Evolutionary conservation across 768 basidiomycete species (phyloP), one percentile per base, ranked within the genome.

Genomic region (Rhodotorula paludigena): DNA sequence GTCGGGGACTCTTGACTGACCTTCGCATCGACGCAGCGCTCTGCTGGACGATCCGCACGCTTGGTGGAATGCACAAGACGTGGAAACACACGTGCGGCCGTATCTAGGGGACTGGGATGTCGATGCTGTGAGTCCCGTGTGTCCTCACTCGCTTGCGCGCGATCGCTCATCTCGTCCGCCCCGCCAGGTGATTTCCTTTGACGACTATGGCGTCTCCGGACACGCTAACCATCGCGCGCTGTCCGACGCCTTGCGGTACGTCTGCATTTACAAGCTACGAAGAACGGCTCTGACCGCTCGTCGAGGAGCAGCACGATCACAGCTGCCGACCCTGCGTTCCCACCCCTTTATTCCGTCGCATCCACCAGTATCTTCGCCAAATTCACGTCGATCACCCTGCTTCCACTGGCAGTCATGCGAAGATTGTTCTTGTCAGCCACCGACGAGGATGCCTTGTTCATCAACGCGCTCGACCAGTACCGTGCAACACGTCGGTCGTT

Each of bases 201-300:
- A 81, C 71, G 51, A 60, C 0, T 53, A 68, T 6, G 80, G 80
- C 23, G 76, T 81, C 23, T 78, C 78, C 0, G 67, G 74, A 2
- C 80, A 81, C 59, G 76, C 77, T 12, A 81, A 81, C 67, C 80
- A 81, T 66, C 75, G 73, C 18, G 71, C 78, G 0, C 54, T 79
- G 15, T 57, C 75, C 1, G 44, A 36, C 2, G 72, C 74, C 12
- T 36, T 76, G 9, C 16, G 68, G 44, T 63, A 41, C 28, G 65
- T 38, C 5, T 35, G 33, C 20, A 3, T 9, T 10, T 10, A 21
- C 30, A 30, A 10, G 16, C 28, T 14, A 5, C 23, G 20, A 5
- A 21, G 32, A 14, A 8, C 14, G 30, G 16, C 36, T 10, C 2
- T 15, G 21, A 25, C 30, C 64, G 5, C 32, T 1, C n/a, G 15